Base-by-base conservation (phyloP, 2,329 filamentous ascomycete species). In the Volutella citrinella region DNA sequence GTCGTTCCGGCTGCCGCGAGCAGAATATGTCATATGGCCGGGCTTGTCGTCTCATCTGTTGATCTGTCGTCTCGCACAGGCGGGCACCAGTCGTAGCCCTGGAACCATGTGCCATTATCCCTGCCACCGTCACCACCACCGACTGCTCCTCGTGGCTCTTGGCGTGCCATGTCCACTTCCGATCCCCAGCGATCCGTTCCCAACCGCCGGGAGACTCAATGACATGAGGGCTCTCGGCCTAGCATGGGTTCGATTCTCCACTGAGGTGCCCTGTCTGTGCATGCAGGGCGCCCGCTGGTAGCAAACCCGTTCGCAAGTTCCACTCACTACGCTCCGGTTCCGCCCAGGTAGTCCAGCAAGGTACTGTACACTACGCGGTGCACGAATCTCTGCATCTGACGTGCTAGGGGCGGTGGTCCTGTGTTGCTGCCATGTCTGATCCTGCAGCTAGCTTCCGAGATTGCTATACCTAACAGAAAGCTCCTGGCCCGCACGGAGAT, bases 331-430 rank as follows among this genome's bases (percentile, higher is more conserved):
- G 34, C 44, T 48, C 48, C 38, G 48, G 48, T 48, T 34, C 46
- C 48, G 49, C 45, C 36, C 46, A 52, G 37, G 46, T 38, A 49
- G n/a, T n/a, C n/a, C n/a, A n/a, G n/a, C n/a, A n/a, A n/a, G n/a
- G n/a, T n/a, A n/a, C n/a, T n/a, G n/a, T n/a, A n/a, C n/a, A n/a
- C n/a, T n/a, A n/a, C n/a, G n/a, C n/a, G n/a, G n/a, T n/a, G n/a
- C n/a, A n/a, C n/a, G n/a, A n/a, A n/a, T n/a, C n/a, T n/a, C n/a
- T n/a, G n/a, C n/a, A 41, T 48, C 31, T 51, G 39, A 32, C 29
- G 27, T 34, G 37, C 32, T 31, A 30, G 34, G 34, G 38, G 29
- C 35, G 19, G 39, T 36, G 29, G 27, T 28, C 38, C 39, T 47
- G 31, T 36, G 24, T 40, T 36, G 41, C 32, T 40, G 45, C 39